Conservation (phyloP, 1,284 basidiomycete species). For the Trichosporon asahii region DNA sequence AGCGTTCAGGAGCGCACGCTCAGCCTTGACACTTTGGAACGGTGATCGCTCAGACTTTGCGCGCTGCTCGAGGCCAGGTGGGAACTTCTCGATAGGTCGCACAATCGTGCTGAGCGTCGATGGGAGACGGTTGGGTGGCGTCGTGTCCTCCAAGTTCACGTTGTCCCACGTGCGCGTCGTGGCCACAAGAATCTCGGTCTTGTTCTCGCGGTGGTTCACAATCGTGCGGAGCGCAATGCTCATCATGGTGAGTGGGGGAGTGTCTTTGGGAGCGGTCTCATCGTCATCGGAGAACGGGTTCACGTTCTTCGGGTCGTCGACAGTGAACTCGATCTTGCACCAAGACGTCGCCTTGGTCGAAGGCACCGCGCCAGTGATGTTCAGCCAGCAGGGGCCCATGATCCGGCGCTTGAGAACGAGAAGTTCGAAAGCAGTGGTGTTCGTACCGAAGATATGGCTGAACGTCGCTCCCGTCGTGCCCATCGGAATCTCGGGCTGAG, state of each 20-base stretch:
- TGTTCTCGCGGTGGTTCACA: constrained; percentile 91
- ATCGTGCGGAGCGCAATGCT: constrained; percentile 86
- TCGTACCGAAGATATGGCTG: constrained; percentile 84
- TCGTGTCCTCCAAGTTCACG: constrained; percentile 81
- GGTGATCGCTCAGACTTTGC: constrained; percentile 65
- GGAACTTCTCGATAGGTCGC: constrained; percentile 85
- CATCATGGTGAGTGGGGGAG: constrained; percentile 86
- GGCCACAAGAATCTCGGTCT: constrained; percentile 84
- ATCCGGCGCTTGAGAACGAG: constrained; percentile 95
- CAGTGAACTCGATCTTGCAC: constrained; percentile 90
- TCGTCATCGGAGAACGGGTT: constrained; percentile 77
- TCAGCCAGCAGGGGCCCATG: constrained; percentile 98
- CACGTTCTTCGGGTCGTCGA: constrained; percentile 81
- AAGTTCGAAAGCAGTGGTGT: constrained; percentile 87
- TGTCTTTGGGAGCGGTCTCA: constrained; percentile 68
- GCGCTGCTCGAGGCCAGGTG: constrained; percentile 72
- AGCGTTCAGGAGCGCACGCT: constrained; percentile 79
- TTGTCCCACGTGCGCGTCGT: constrained; percentile 85
- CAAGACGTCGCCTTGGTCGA: constrained; percentile 81
- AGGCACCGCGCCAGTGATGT: constrained; percentile 69
- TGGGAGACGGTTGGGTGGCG: constrained; percentile 77
- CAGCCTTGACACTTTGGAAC: constrained; percentile 74
- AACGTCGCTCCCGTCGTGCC: constrained; percentile 79
- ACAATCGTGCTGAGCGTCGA: constrained; percentile 84
- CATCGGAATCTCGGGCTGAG: constrained; percentile 66